phyloP scores from a whole-genome alignment of 2,329 filamentous ascomycete species.

The Pseudogymnoascus destructans region DNA sequence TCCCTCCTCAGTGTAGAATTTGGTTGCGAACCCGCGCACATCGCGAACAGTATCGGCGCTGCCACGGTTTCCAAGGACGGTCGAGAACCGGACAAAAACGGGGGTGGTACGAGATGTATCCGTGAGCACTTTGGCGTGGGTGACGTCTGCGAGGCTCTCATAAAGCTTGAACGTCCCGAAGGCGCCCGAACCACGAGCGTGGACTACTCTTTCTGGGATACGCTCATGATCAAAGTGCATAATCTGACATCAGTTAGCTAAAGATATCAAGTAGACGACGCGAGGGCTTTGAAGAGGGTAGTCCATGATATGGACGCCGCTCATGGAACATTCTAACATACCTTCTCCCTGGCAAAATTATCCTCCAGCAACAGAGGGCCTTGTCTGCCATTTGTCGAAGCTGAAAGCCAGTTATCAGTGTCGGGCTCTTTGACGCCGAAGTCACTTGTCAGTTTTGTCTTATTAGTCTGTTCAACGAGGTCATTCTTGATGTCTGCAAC shows the following conservation, averaged over 20 bases:
- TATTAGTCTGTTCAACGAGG: slow-evolving; percentile 44
- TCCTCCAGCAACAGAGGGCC: slow-evolving; percentile 63
- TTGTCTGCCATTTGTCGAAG: slow-evolving; percentile 45
- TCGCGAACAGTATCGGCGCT: slow-evolving; percentile 75
- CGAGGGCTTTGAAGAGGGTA: background rate
- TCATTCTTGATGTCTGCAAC: slow-evolving; percentile 24
- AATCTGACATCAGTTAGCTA: slow-evolving; percentile 34
- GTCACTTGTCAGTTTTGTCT: slow-evolving; percentile 58
- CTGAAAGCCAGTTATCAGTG: slow-evolving; percentile 66
- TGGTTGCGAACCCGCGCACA: slow-evolving; percentile 66
- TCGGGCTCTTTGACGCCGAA: slow-evolving; percentile 61
- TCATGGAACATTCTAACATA: slow-evolving; percentile 24
- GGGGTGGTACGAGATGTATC: slow-evolving; percentile 49
- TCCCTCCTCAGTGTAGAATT: slow-evolving; percentile 66
- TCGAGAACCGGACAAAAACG: slow-evolving; percentile 64
- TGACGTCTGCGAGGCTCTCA: slow-evolving; percentile 52
- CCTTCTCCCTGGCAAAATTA: slow-evolving; percentile 59
- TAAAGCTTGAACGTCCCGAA: slow-evolving; percentile 55
- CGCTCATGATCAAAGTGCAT: slow-evolving; percentile 65
- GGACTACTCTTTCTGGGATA: slow-evolving; percentile 55
- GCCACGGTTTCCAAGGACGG: slow-evolving; percentile 60
- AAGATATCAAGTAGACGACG: background rate
- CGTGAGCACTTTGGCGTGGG: slow-evolving; percentile 50
- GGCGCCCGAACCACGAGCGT: slow-evolving; percentile 50
- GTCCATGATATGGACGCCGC: slow-evolving; percentile 16